Base-by-base conservation (phyloP, 2,329 filamentous ascomycete genomes). In the Trichophyton benhamiae region DNA sequence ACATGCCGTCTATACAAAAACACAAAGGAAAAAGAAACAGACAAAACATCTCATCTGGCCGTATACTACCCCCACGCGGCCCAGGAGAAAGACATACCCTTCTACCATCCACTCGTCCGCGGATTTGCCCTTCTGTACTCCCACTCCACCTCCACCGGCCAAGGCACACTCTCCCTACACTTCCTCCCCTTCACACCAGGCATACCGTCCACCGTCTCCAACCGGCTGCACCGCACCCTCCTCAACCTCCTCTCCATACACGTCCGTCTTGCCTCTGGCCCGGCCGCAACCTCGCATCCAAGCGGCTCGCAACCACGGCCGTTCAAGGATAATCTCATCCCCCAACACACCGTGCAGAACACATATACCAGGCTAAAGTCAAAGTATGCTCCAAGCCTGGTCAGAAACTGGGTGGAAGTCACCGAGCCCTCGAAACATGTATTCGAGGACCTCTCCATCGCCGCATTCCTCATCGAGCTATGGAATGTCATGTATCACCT, bases 361-460 rank as follows among this genome's bases (percentile, higher is more conserved):
- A 91, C 87, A 0, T 97, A 96, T 71, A 80, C 86, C 0, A 78
- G 80, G 17, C 80, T 99, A 5, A 97, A 97, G 75, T 78, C 83
- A 60, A 87, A 83, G 67, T 91, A 97, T 71, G 90, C 89, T 0
- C 81, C 83, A 20, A 69, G 74, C 0, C 76, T 99, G 11, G 86
- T 91, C 13, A 74, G 82, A n/a, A 77, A 75, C 1, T 99, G 92
- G 94, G 85, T 85, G 13, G 94, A 97, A 76, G 82, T 82, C 59
- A 97, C 91, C 0, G 91, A 95, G 70, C 89, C 91, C 0, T 79
- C 79, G 15, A 99, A 97, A 72, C 91, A 97, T 70, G 90, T 97
- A 2, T 97, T 96, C 73, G 94, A 99, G 71, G 92, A 97, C 70
- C 76, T 99, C 20, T 83, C 85, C 3, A 96, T 99, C 64, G 88